Conservation (phyloP, 129 eudicot species). For the Lonicera japonica region DNA sequence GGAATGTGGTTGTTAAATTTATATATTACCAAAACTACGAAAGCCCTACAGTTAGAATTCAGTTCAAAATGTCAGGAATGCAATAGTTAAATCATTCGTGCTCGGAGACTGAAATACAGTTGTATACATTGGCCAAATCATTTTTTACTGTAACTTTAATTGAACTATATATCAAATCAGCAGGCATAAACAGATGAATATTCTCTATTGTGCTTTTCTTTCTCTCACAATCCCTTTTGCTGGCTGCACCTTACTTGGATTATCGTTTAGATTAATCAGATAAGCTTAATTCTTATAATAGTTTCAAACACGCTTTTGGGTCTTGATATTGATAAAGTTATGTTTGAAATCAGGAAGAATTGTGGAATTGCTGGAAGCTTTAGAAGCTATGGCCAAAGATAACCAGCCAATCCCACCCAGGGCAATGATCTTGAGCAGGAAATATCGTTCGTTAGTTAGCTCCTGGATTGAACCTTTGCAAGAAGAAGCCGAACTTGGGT, state of each 20-base stretch:
- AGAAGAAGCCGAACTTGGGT: constrained; percentile 95
- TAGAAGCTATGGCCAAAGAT: constrained; percentile 85
- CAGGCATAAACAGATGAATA: no score
- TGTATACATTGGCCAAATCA: no score
- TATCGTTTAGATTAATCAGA: not conserved
- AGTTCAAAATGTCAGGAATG: no score
- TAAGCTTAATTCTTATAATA: not conserved
- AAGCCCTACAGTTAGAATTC: no score
- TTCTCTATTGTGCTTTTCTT: no score
- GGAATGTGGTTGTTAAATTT: no score
- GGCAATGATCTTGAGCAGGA: constrained; percentile 92
- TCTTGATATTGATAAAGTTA: not conserved
- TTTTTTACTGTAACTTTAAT: no score
- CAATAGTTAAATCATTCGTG: no score
- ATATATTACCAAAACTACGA: no score
- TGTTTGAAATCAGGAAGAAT: constrained; percentile 57
- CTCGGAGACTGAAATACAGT: no score
- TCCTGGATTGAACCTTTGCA: constrained; percentile 98
- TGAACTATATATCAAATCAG: no score
- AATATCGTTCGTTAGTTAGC: constrained; percentile 90
- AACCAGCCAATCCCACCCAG: constrained; percentile 77
- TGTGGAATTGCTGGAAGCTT: constrained; percentile 80
- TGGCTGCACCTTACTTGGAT: not conserved
- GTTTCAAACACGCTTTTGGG: not conserved
- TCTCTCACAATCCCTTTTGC: no score